Base-by-base conservation (phyloP, 441 rosid genomes). In the Capsella rubella region DNA sequence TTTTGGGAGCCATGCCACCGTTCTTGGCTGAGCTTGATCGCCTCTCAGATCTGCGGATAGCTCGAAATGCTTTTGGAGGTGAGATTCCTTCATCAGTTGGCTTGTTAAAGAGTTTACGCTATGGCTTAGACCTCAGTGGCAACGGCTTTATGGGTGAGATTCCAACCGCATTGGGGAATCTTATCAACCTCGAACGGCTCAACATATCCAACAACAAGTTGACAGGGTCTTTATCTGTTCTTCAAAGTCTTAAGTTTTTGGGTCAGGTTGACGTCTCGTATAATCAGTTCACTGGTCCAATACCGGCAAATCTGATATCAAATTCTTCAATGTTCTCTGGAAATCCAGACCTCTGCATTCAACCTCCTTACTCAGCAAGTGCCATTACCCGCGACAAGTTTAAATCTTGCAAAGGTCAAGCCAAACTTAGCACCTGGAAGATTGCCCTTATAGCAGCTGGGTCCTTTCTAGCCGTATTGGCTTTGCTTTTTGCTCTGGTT, bases 181-280 rank as follows among this genome's bases (percentile, higher is more conserved):
- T 93, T 80, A 50, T 8, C 76, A 77, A 62, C 73, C 84, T 93
- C 1, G 77, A 77, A 68, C 78, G n/a, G 34, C 84, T 93, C 60
- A 92, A 93, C 72, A 42, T 93, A 70, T 89, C 98, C 49, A 54
- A 72, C 79, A 93, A 93, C 79, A 89, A 84, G 75, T 83, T 93
- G 68, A 81, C 85, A 8, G 98, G 98, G 57, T 72, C 80, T 56
- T 61, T 91, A 75, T 80, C 75, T 0, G 71, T 78, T 67, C 86
- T 93, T 15, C 76, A 57, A 69, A 18, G 70, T 39, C 84, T 83
- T 40, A 57, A 10, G 3, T 73, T 87, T 0, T 75, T 88, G 46
- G 4, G 70, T 12, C 81, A 71, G 54, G 37, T 88, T 67, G 86
- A 91, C 60, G 69, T 91, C 52, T 91, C 96, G 0, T 15, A 80